Evolutionary conservation across 225 moss, liverwort and hornwort species (phyloP).

Genomic region (Neckera pumila): DNA sequence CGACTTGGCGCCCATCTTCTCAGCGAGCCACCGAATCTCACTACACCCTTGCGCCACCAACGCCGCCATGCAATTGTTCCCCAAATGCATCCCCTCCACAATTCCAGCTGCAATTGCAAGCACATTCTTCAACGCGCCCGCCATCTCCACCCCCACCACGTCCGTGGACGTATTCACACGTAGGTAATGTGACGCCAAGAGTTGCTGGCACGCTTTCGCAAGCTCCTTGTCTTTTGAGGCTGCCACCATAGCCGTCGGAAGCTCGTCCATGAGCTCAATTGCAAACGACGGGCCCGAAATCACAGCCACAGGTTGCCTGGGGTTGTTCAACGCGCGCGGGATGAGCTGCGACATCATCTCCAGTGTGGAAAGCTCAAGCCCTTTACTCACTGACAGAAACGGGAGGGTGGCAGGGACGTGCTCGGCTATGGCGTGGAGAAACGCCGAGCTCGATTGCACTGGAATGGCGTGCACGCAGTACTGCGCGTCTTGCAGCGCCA

Average conservation of each 20-base stretch:
- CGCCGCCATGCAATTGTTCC: conserved; percentile 97
- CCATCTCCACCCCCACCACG: conserved; percentile 93
- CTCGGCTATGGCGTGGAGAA: conserved; percentile 58
- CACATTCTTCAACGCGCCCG: conserved; percentile 94
- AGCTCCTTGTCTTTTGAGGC: conserved; percentile 85
- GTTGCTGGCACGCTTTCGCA: conserved; percentile 73
- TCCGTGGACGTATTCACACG: conserved; percentile 78
- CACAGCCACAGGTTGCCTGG: conserved; percentile 75
- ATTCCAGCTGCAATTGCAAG: conserved; percentile 93
- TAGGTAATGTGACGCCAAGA: conserved; percentile 76
- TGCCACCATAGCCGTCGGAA: conserved; percentile 84
- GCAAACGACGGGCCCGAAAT: conserved; percentile 91
- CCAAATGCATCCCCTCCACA: conserved; percentile 91
- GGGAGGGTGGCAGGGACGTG: conserved; percentile 69
- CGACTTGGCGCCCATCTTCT: conserved; percentile 94
- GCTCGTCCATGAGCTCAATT: conserved; percentile 89
- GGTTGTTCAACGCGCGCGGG: conserved; percentile 77
- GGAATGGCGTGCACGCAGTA: conserved; percentile 88
- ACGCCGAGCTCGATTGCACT: conserved; percentile 68
- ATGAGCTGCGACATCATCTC: conserved; percentile 99
- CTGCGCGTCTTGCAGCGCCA: conserved; percentile 66
- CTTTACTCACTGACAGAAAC: conserved; percentile 80
- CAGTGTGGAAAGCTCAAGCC: conserved; percentile 73
- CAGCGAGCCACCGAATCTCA: conserved; percentile 95
- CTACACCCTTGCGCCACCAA: conserved; percentile 88